These are phyloP conservation scores for Diddensiella santjacobensis DNA, from an alignment of 805 yeast genomes.

Conservation along the genomic window DNA sequence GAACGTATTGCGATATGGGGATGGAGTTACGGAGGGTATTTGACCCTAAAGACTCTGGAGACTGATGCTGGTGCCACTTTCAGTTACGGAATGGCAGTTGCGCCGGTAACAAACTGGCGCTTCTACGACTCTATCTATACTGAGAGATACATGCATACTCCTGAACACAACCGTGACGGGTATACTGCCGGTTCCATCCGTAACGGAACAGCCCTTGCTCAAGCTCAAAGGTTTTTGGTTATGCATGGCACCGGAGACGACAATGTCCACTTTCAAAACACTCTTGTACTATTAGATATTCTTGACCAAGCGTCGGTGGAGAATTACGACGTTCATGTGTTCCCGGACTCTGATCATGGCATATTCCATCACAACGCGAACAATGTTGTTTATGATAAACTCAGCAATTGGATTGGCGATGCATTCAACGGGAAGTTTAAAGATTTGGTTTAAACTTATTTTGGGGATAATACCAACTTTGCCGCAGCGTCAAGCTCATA, in stretches of 20 bases:
- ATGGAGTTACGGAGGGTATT: conserved; percentile 96
- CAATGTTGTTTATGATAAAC: conserved; percentile 63
- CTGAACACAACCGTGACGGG: conserved; percentile 59
- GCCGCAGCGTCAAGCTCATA: too few relatives aligned
- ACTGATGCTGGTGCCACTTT: conserved; percentile 70
- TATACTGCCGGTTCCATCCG: conserved; percentile 56
- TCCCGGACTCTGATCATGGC: conserved; percentile 90
- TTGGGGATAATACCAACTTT: too few relatives aligned
- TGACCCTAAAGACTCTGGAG: conserved; percentile 87
- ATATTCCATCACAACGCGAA: conserved; percentile 79
- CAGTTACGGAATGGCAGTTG: conserved; percentile 90
- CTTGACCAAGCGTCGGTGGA: conserved; percentile 71
- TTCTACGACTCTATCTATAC: conserved; percentile 91
- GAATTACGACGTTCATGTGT: conserved; percentile 84
- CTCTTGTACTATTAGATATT: conserved; percentile 70
- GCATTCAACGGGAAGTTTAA: conserved; percentile 26
- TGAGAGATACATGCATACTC: conserved; percentile 89
- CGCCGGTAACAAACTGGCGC: conserved; percentile 95
- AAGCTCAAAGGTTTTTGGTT: conserved; percentile 64
- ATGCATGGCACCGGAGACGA: conserved; percentile 99
- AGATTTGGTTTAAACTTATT: conserved; percentile 3
- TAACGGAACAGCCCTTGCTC: conserved; percentile 52
- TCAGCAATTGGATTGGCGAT: conserved; percentile 61
- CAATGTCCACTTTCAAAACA: conserved; percentile 92
- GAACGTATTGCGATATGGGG: conserved; percentile 87